Base-by-base conservation (phyloP, 2,329 filamentous ascomycete genomes). In the Venturiaceae sp. region DNA sequence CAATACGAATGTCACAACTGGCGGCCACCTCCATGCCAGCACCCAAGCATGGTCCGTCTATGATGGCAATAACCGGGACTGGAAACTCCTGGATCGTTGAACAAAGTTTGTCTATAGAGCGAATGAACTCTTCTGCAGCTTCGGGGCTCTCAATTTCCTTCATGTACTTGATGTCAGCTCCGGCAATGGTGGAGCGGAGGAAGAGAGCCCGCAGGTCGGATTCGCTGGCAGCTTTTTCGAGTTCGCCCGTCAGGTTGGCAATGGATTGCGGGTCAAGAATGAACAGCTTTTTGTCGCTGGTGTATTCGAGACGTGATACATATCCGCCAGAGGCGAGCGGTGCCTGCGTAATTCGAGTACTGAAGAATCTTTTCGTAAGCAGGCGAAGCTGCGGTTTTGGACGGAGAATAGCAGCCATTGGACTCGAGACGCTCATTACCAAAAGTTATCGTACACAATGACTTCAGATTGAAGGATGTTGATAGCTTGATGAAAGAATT, bases 1-100 rank as follows among this genome's bases (percentile, higher is more conserved):
- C n/a, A n/a, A n/a, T n/a, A n/a, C n/a, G n/a, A n/a, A n/a, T n/a
- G n/a, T n/a, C n/a, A n/a, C n/a, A n/a, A n/a, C n/a, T n/a, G n/a
- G n/a, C n/a, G n/a, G n/a, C n/a, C n/a, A n/a, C n/a, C n/a, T n/a
- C n/a, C n/a, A n/a, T n/a, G n/a, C 72, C 71, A 2, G 70, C 72
- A 1, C 72, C 73, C 21, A 75, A 63, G 21, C 66, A 68, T 57
- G 68, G 68, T 37, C 72, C 72, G 56, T 74, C 64, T 2, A 75
- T 64, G n/a, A 68, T 62, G 19, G 66, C 70, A 55, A 75, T 68
- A 6, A 74, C 71, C 0, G 72, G 72, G 0, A 73, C 69, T 6
- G 68, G 70, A 41, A 73, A 63, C 13, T 69, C 63, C 2, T 72
- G 68, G 3, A 74, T 60, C 28, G 67, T 69, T 47, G 65, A 53